Evolutionary conservation across 2,329 filamentous ascomycete genomes (phyloP), one percentile per base, ranked within the genome.

Genomic region (Amesomyces nigricolor): DNA sequence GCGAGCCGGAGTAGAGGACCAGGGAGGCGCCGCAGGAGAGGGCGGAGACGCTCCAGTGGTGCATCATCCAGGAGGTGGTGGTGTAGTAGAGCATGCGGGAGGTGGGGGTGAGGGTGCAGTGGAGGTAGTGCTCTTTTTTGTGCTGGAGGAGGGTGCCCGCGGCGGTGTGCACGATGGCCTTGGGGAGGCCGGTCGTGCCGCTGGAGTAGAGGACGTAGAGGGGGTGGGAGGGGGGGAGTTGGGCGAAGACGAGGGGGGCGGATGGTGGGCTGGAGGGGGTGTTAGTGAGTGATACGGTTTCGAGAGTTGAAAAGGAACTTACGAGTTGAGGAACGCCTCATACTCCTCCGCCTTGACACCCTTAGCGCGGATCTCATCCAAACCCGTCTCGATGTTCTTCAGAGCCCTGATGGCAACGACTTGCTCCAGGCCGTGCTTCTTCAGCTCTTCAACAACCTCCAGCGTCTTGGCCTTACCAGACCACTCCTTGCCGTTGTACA

Each of bases 41-140:
- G 5, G 86, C 89, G 1, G 89, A 92, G 17, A 96, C 81, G 40
- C 91, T 85, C 91, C 92, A 97, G 70, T 97, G 92, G 91, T 91
- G 96, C 92, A 97, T 97, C 91, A 99, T 97, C 94, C 91, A 96
- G 0, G 90, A 95, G 10, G 87, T 91, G 3, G 91, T 96, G 1
- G 91, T 96, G 73, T 91, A 96, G 74, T 96, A 96, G 70, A 96
- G 88, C 66, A 96, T 78, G 17, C 86, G 81, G 42, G 91, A 89
- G 2, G 77, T 75, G 0, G 86, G 79, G 8, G 79, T 78, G 60
- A 99, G 83, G 19, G 91, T 90, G 68, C 88, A 89, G 68, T 97
- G 92, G 3, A 97, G 77, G 46, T 87, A 80, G 67, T 95, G 91
- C 69, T 97, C 94, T 69, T 99, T 99, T 73, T 97, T 97, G 75